These are phyloP conservation scores for Tardiomyces digboiensis DNA, from an alignment of 1,139 yeast species.

Conservation along the genomic window DNA sequence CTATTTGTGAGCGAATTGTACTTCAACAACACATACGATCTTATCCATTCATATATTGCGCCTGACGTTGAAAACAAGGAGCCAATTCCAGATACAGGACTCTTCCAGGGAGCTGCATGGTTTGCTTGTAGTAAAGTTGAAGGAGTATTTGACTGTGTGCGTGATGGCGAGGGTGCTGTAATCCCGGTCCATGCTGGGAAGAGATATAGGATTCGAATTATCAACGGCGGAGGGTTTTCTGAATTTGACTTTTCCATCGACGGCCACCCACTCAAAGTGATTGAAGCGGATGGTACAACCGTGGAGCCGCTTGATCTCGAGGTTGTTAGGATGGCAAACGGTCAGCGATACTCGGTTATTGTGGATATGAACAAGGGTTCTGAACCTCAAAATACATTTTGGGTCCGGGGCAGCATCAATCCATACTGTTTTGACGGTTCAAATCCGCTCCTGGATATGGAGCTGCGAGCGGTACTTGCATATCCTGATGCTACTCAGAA, in stretches of 20 bases:
- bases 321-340: conserved; percentile 54
- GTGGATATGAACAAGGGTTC: conserved; percentile 21
- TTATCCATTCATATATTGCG: conserved; percentile 43
- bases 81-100: conserved; percentile 57
- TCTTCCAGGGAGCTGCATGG: conserved; percentile 20
- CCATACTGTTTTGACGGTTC: conserved; percentile 28
- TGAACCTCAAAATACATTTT: conserved; percentile 15
- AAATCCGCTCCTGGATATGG: conserved; percentile 28
- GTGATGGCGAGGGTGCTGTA: conserved; percentile 8
- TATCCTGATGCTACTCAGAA: conserved; percentile 20
- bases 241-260: conserved; percentile 22
- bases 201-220: conserved; percentile 19
- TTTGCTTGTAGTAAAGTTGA: conserved; percentile 12
- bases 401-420: conserved; percentile 31
- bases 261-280: conserved; percentile 44
- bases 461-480: conserved; percentile 27
- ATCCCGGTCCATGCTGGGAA: conserved; percentile 10
- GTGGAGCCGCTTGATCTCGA: conserved; percentile 49
- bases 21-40: conserved; percentile 43
- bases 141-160: conserved; percentile 9
- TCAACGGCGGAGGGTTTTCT: conserved; percentile 24
- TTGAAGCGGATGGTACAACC: conserved; percentile 65
- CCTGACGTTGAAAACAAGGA: conserved; percentile 85
- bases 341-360: conserved; percentile 63
- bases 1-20: conserved; percentile 69